These are phyloP conservation scores for Penicillium turbatum DNA, from an alignment of 495 filamentous ascomycete species.

Conservation along the genomic window DNA sequence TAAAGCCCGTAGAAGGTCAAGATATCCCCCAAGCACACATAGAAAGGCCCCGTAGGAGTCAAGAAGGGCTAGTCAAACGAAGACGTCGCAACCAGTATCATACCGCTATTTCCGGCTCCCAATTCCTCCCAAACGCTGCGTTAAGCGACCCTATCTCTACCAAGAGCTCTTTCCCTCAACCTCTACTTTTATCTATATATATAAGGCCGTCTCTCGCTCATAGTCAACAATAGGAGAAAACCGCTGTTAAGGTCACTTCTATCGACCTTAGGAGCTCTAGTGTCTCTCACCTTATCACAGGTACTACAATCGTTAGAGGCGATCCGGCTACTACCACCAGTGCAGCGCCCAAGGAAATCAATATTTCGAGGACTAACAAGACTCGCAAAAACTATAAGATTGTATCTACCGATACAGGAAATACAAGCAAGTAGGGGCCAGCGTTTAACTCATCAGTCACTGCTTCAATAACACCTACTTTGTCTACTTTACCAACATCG, in stretches of 20 bases:
- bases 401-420: slow-evolving; percentile 11
- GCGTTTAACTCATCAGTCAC: neutral
- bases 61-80: too few relatives aligned
- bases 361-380: slow-evolving; percentile 7
- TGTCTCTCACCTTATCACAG: slow-evolving; percentile 13
- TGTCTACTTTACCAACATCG: neutral
- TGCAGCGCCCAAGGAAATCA: slow-evolving; percentile 8
- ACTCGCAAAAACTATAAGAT: neutral
- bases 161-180: neutral
- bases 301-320: slow-evolving; percentile 19
- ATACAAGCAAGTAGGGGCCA: slow-evolving; percentile 4
- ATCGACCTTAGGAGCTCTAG: slow-evolving; percentile 10
- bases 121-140: neutral
- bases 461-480: neutral
- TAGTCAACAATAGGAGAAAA: slow-evolving; percentile 7
- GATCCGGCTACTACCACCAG: slow-evolving; percentile 13
- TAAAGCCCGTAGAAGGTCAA: slow-evolving; percentile 32
- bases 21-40: slow-evolving; percentile 32
- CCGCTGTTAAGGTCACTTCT: slow-evolving; percentile 21
- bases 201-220: neutral
- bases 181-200: too few relatives aligned
- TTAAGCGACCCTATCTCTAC: neutral
- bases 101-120: neutral
- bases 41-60: slow-evolving; percentile 20
- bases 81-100: too few relatives aligned